These are phyloP conservation scores for Helichrysum umbraculigerum DNA, from an alignment of 129 eudicot species.

Conservation along the genomic window DNA sequence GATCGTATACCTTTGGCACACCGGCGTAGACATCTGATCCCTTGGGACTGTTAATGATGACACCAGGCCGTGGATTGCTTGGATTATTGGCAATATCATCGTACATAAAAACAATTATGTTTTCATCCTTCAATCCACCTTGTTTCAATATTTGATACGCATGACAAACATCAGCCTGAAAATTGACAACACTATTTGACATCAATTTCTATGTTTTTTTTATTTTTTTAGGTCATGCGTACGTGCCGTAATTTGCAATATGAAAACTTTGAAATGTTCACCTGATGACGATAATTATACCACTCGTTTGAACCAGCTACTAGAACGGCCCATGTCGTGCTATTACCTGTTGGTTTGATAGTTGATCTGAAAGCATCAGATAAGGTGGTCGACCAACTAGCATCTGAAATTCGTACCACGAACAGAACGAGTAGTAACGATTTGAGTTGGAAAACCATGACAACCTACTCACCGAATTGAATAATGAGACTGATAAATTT, in stretches of 20 bases:
- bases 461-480: neutral
- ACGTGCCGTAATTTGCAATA: neutral
- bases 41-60: no score
- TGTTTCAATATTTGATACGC: no score
- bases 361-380: neutral
- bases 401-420: neutral
- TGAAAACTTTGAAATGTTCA: neutral
- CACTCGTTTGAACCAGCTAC: constrained; percentile 71
- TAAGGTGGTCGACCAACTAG: neutral
- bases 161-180: no score
- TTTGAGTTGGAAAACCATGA: neutral
- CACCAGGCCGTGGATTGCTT: no score
- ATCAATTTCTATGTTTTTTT: no score
- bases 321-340: constrained; percentile 74
- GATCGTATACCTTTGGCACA: no score
- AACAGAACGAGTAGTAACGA: neutral
- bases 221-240: no score
- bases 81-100: no score
- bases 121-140: no score
- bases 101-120: no score
- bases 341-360: neutral
- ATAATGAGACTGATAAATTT: neutral
- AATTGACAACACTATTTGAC: no score
- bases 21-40: no score
- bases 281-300: constrained; percentile 75